phyloP scores from a whole-genome alignment of 306 rosid species.

The Quercus variabilis region DNA sequence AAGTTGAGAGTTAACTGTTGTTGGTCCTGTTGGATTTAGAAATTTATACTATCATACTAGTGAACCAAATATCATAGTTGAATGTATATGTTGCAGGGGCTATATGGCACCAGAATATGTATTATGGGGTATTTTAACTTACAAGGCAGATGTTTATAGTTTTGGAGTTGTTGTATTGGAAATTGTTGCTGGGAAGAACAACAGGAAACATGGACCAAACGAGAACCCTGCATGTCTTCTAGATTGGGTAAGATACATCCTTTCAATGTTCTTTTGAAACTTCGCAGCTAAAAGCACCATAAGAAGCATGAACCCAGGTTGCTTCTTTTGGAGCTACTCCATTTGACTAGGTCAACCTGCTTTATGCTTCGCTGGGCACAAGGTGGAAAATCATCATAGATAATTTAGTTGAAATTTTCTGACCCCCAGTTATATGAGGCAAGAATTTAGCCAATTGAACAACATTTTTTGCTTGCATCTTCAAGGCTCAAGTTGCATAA shows the following conservation, averaged over 20 bases:
- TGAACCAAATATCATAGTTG: neutral
- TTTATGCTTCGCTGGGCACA: too few relatives aligned
- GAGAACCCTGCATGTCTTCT: slow-evolving; percentile 54
- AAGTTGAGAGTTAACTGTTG: neutral
- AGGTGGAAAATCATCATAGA: too few relatives aligned
- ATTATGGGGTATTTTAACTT: slow-evolving; percentile 49
- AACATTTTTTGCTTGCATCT: too few relatives aligned
- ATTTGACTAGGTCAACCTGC: too few relatives aligned
- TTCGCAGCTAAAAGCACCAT: too few relatives aligned
- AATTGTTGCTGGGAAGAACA: slow-evolving; percentile 42
- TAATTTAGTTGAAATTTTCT: too few relatives aligned
- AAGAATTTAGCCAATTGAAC: too few relatives aligned
- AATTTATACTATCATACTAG: neutral
- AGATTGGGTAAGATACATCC: slow-evolving; percentile 43
- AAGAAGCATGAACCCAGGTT: neutral
- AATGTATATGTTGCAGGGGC: slow-evolving; percentile 39
- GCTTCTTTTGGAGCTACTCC: neutral
- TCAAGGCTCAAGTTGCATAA: too few relatives aligned
- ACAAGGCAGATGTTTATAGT: slow-evolving; percentile 65
- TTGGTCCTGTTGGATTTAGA: neutral
- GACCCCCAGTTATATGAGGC: too few relatives aligned
- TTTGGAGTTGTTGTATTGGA: slow-evolving; percentile 60
- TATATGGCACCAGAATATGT: slow-evolving; percentile 82
- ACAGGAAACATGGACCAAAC: slow-evolving; percentile 28
- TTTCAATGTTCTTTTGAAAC: neutral